phyloP scores from a whole-genome alignment of 805 yeast genomes.

The Candida ficus region DNA sequence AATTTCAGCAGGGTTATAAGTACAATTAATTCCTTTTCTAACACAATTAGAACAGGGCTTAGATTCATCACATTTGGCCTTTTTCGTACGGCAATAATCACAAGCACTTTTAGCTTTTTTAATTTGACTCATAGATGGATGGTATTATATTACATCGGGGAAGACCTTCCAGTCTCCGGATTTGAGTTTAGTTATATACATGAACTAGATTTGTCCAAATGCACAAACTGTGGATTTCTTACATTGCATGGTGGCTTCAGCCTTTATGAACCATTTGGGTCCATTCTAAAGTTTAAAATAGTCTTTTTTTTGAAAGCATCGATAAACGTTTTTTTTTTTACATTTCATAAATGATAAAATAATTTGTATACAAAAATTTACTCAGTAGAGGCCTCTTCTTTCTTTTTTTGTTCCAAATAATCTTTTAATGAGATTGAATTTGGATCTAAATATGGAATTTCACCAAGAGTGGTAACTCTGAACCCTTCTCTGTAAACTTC shows the following conservation, averaged over 20 bases:
- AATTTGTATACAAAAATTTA: no score
- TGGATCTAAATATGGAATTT: slow-evolving; percentile 7
- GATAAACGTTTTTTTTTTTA: no score
- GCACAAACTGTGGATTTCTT: background rate
- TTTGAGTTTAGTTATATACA: no score
- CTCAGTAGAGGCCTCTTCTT: no score
- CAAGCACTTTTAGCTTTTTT: slow-evolving; percentile 36
- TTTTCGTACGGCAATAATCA: slow-evolving; percentile 55
- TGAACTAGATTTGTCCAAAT: no score
- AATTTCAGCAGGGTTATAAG: slow-evolving; percentile 72
- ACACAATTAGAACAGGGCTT: slow-evolving; percentile 81
- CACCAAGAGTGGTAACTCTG: slow-evolving; percentile 4
- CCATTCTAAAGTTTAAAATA: no score
- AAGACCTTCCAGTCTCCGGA: background rate
- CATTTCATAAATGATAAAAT: no score
- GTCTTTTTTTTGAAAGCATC: background rate
- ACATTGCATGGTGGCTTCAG: no score
- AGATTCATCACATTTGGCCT: slow-evolving; percentile 75
- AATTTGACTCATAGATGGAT: no score
- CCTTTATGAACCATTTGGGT: no score
- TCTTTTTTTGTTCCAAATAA: no score
- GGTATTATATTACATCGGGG: no score
- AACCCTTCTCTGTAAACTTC: slow-evolving; percentile 6
- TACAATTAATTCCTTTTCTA: slow-evolving; percentile 72
- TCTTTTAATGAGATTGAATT: slow-evolving; percentile 2